These are phyloP conservation scores for Populus alba DNA, from an alignment of 345 rosid genomes.

Conservation along the genomic window DNA sequence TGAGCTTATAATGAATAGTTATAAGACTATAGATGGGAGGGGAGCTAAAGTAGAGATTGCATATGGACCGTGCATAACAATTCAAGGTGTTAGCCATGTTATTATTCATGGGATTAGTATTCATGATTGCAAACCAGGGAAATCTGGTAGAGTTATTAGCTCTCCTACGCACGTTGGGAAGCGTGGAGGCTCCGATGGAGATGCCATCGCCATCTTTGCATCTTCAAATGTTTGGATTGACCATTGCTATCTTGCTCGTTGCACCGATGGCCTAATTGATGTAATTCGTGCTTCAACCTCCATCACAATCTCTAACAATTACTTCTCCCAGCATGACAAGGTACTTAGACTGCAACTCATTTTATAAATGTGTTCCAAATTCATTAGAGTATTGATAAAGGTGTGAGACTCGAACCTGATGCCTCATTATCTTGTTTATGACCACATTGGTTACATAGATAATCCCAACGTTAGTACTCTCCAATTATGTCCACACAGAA, in stretches of 20 bases:
- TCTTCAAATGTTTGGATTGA: slow-evolving; percentile 33
- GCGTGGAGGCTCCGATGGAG: slow-evolving; percentile 23
- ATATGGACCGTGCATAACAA: slow-evolving; percentile 24
- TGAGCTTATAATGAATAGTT: slow-evolving; percentile 25
- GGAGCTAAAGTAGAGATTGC: slow-evolving; percentile 27
- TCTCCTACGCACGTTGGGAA: slow-evolving; percentile 18
- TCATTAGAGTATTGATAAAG: too few relatives aligned
- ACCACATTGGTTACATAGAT: too few relatives aligned
- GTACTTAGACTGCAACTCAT: neutral
- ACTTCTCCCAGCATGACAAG: slow-evolving; percentile 25
- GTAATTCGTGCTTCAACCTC: slow-evolving; percentile 26
- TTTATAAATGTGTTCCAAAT: too few relatives aligned
- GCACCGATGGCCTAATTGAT: slow-evolving; percentile 23
- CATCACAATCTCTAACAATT: slow-evolving; percentile 29
- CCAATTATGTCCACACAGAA: too few relatives aligned
- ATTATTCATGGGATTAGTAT: slow-evolving; percentile 30
- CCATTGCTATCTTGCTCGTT: slow-evolving; percentile 27
- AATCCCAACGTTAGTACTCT: too few relatives aligned
- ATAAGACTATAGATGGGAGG: slow-evolving; percentile 28
- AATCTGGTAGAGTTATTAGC: slow-evolving; percentile 16
- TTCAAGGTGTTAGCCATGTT: slow-evolving; percentile 24
- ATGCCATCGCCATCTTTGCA: slow-evolving; percentile 17
- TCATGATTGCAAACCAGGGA: slow-evolving; percentile 24
- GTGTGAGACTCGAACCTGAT: too few relatives aligned
- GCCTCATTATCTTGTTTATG: too few relatives aligned